Evolutionary conservation across 1,284 basidiomycete genomes (phyloP).

Genomic region (Ustilago tritici): DNA sequence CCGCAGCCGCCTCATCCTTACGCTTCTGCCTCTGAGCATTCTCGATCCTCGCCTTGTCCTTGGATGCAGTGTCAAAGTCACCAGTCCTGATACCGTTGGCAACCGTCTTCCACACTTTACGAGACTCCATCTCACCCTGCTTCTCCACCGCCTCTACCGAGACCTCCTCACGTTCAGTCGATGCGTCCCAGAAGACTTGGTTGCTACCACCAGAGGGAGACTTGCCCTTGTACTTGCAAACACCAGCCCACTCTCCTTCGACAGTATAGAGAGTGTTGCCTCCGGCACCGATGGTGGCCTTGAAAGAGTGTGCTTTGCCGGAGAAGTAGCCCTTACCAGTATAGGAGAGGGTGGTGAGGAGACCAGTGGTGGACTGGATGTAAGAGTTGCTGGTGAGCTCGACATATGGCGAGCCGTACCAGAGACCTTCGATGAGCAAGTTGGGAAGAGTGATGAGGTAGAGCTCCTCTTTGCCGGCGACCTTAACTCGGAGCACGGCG

Average conservation of each 20-base stretch:
- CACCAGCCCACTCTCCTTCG: slow-evolving; percentile 90
- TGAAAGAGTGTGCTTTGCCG: slow-evolving; percentile 92
- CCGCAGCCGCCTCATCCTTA: slow-evolving; percentile 82
- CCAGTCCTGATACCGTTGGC: slow-evolving; percentile 90
- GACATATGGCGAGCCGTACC: slow-evolving; percentile 78
- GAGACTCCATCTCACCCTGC: slow-evolving; percentile 86
- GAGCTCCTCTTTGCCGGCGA: slow-evolving; percentile 74
- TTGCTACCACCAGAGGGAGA: slow-evolving; percentile 59
- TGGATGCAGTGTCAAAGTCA: slow-evolving; percentile 90
- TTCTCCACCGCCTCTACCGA: slow-evolving; percentile 75
- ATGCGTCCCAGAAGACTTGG: slow-evolving; percentile 73
- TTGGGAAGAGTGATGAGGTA: slow-evolving; percentile 89
- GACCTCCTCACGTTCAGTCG: slow-evolving; percentile 78
- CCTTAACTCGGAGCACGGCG: slow-evolving; percentile 81
- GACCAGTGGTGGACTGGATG: slow-evolving; percentile 84
- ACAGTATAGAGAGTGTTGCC: slow-evolving; percentile 74
- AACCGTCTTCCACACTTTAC: slow-evolving; percentile 86
- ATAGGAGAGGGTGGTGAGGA: slow-evolving; percentile 78
- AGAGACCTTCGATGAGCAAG: slow-evolving; percentile 71
- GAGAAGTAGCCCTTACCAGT: slow-evolving; percentile 93
- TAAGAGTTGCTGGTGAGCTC: slow-evolving; percentile 86
- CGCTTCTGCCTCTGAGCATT: slow-evolving; percentile 91
- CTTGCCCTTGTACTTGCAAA: slow-evolving; percentile 72
- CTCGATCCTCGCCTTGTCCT: slow-evolving; percentile 93
- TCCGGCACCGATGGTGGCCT: slow-evolving; percentile 78